Base-by-base conservation (phyloP, 352 stramenopile species). In the Globisporangium splendens region DNA sequence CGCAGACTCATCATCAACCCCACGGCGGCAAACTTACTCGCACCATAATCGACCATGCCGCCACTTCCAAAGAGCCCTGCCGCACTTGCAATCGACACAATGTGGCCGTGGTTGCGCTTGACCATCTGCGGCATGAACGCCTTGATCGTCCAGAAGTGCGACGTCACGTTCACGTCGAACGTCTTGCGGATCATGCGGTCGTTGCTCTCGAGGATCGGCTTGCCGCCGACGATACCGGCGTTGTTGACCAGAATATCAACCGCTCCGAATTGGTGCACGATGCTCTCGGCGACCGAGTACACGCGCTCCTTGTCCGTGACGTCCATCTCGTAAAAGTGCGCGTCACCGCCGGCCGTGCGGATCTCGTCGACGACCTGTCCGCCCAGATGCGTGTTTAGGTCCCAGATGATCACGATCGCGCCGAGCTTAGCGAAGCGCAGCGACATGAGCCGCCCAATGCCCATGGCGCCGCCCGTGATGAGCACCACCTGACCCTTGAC, bases 161-260 rank as follows among this genome's bases (percentile, higher is more conserved):
- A 47, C 38, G 69, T 67, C 46, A 62, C 63, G 57, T 83, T 83
- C 59, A 83, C 70, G 28, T 66, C 46, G 53, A 81, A 71, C 22
- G 68, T 84, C 42, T 65, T 65, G 43, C 62, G 33, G 17, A 79
- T 66, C 47, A 79, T 61, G 20, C 35, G n/a, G 50, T 71, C 67
- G 18, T 50, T 74, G n/a, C 50, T 58, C 46, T 79, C 69, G 31
- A 84, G 59, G n/a, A 84, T 58, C 17, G 66, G 62, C n/a, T 66
- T 73, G 47, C 71, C 74, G 21, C 58, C 48, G 10, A 84, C 74
- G 47, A 84, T 84, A 35, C 74, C 74, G 18, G 73, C 73, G 50
- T 83, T 83, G 61, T 83, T 83, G 46, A 83, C 62, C 0, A 83
- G 59, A 21, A 83, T 75, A 21, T 83, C 73, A 10, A 83, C 73